These are phyloP conservation scores for Fraxinus anomala DNA, from an alignment of 257 asterid genomes.

Conservation along the genomic window DNA sequence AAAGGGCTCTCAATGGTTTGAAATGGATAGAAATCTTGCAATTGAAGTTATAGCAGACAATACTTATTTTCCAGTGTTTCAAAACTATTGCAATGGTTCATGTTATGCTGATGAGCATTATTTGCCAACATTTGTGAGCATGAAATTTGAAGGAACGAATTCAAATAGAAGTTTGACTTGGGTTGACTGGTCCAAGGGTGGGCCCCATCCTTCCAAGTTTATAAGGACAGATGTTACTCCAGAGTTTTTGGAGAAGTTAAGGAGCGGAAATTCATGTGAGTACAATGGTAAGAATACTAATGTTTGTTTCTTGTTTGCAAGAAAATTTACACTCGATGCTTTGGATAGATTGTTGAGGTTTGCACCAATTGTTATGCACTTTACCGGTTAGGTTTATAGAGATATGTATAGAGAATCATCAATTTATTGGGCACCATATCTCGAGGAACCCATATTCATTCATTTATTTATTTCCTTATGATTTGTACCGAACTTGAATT, in stretches of 20 bases:
- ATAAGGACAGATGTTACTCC: slow-evolving; percentile 43
- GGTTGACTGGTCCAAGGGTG: slow-evolving; percentile 88
- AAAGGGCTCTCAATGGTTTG: slow-evolving; percentile 94
- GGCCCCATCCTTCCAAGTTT: slow-evolving; percentile 74
- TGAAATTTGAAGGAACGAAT: slow-evolving; percentile 45
- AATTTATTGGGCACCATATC: neutral
- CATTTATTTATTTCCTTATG: slow-evolving; percentile 5
- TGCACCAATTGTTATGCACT: slow-evolving; percentile 78
- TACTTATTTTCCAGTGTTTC: slow-evolving; percentile 47
- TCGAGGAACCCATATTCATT: slow-evolving; percentile 26
- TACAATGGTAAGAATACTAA: slow-evolving; percentile 61
- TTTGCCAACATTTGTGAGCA: slow-evolving; percentile 64
- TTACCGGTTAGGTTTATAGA: slow-evolving; percentile 31
- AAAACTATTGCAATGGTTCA: slow-evolving; percentile 44
- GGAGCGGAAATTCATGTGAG: slow-evolving; percentile 52
- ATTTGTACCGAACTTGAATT: neutral
- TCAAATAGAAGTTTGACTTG: slow-evolving; percentile 65
- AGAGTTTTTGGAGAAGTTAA: slow-evolving; percentile 54
- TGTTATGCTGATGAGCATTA: slow-evolving; percentile 90
- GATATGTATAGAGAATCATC: neutral
- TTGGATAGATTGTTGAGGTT: slow-evolving; percentile 64
- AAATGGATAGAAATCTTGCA: slow-evolving; percentile 63
- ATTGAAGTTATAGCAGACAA: slow-evolving; percentile 63
- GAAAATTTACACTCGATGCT: slow-evolving; percentile 61
- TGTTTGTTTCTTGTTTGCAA: slow-evolving; percentile 77